Conservation (phyloP, 2,329 filamentous ascomycete genomes). For the Tolypocladium album region DNA sequence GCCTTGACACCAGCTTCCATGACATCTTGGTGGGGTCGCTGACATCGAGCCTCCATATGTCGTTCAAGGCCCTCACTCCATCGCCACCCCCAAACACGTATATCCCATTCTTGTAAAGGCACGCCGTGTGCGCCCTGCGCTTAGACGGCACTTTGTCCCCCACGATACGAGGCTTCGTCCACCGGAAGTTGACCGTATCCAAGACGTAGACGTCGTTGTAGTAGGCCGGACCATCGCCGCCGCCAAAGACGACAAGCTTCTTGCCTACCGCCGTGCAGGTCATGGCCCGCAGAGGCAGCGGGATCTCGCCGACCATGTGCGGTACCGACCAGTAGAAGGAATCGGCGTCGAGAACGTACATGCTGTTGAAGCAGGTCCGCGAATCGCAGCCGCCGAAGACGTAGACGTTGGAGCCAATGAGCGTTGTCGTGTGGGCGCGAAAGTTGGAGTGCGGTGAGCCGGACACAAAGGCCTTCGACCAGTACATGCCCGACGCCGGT, state of each 20-base stretch:
- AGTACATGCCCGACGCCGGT: conserved; percentile 63
- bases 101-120: conserved; percentile 59
- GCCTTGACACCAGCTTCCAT: conserved; percentile 52
- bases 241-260: conserved; percentile 59
- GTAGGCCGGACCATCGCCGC: conserved; percentile 59
- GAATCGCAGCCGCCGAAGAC: conserved; percentile 61
- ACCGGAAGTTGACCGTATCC: conserved; percentile 60
- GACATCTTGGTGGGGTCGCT: conserved; percentile 56
- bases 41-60: conserved; percentile 63
- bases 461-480: conserved; percentile 55
- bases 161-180: conserved; percentile 50
- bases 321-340: conserved; percentile 59
- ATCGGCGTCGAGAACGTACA: conserved; percentile 60
- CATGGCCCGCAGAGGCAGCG: conserved; percentile 57
- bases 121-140: conserved; percentile 58
- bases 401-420: conserved; percentile 56
- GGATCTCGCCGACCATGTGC: conserved; percentile 53
- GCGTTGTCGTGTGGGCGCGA: conserved; percentile 55
- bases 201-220: conserved; percentile 64
- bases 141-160: conserved; percentile 49
- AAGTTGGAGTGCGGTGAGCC: conserved; percentile 50
- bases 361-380: conserved; percentile 55
- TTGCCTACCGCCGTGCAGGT: conserved; percentile 62
- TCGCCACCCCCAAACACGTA: conserved; percentile 65
- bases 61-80: conserved; percentile 58